Conservation (phyloP, 2,329 filamentous ascomycete species). For the Blastomyces emzantsi region DNA sequence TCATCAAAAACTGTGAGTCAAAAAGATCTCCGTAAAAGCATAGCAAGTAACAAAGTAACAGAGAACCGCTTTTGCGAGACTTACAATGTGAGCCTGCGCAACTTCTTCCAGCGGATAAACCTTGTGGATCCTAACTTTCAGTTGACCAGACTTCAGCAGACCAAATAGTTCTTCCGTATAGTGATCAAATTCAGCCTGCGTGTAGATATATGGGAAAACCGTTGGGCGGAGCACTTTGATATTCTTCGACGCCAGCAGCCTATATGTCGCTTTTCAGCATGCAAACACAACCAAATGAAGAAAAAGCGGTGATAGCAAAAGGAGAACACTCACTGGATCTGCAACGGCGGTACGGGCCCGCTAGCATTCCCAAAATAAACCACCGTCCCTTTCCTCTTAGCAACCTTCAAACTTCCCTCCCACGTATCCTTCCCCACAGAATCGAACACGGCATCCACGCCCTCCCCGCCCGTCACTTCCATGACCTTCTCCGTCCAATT, state of each 20-base stretch:
- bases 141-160: conserved; percentile 57
- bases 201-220: conserved; percentile 60
- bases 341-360: conserved; percentile 65
- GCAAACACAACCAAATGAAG: background rate
- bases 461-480: conserved; percentile 67
- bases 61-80: conserved; percentile 12
- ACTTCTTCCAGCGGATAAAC: conserved; percentile 68
- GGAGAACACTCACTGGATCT: conserved; percentile 46
- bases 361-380: conserved; percentile 74
- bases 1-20: background rate
- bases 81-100: conserved; percentile 55
- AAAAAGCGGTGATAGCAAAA: conserved; percentile 16
- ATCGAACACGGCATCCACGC: conserved; percentile 72
- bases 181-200: conserved; percentile 59
- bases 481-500: conserved; percentile 73
- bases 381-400: conserved; percentile 68
- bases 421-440: conserved; percentile 80
- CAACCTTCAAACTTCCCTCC: conserved; percentile 63
- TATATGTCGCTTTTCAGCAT: conserved; percentile 17
- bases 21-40: background rate
- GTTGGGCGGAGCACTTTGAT: conserved; percentile 65
- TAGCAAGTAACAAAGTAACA: background rate
- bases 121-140: conserved; percentile 67
- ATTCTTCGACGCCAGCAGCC: conserved; percentile 62
- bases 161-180: conserved; percentile 66